These are phyloP conservation scores for Naganishia friedmannii DNA, from an alignment of 768 basidiomycete genomes.

Conservation along the genomic window DNA sequence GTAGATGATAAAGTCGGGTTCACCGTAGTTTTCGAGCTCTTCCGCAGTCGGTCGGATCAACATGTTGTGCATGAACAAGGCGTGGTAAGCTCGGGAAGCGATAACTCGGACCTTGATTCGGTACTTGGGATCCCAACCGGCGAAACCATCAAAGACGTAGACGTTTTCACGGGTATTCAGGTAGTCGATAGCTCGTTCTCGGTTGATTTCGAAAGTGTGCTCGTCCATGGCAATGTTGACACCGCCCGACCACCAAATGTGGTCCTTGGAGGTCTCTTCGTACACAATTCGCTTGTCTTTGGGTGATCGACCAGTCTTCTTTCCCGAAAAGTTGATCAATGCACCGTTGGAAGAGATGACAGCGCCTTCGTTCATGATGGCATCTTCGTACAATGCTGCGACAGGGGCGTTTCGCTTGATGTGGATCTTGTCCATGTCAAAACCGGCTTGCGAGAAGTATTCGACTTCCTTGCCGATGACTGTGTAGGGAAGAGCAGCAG, in stretches of 20 bases:
- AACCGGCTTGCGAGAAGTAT: slow-evolving; percentile 97
- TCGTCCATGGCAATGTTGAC: slow-evolving; percentile 98
- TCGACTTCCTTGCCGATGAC: slow-evolving; percentile 90
- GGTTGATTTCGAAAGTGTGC: slow-evolving; percentile 97
- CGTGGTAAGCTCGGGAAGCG: slow-evolving; percentile 96
- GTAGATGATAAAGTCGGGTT: slow-evolving; percentile 99
- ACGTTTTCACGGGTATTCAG: slow-evolving; percentile 97
- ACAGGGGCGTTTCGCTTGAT: slow-evolving; percentile 60
- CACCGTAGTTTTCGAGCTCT: slow-evolving; percentile 88
- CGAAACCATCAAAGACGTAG: slow-evolving; percentile 94
- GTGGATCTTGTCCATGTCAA: slow-evolving; percentile 96
- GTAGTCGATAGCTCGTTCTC: slow-evolving; percentile 98
- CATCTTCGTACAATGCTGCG: slow-evolving; percentile 92
- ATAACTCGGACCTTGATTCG: slow-evolving; percentile 99
- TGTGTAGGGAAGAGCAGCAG: slow-evolving; percentile 45
- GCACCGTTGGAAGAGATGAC: slow-evolving; percentile 95
- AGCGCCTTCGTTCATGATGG: slow-evolving; percentile 96
- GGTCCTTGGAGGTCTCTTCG: slow-evolving; percentile 92
- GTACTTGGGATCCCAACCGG: slow-evolving; percentile 98
- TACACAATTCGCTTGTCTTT: slow-evolving; percentile 99
- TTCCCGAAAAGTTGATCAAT: slow-evolving; percentile 98
- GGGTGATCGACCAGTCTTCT: slow-evolving; percentile 95
- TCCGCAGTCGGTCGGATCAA: slow-evolving; percentile 95
- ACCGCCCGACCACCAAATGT: slow-evolving; percentile 94
- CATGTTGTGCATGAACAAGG: slow-evolving; percentile 99